These are phyloP conservation scores for Penicillium simplicissimum DNA, from an alignment of 495 filamentous ascomycete species.

Conservation along the genomic window DNA sequence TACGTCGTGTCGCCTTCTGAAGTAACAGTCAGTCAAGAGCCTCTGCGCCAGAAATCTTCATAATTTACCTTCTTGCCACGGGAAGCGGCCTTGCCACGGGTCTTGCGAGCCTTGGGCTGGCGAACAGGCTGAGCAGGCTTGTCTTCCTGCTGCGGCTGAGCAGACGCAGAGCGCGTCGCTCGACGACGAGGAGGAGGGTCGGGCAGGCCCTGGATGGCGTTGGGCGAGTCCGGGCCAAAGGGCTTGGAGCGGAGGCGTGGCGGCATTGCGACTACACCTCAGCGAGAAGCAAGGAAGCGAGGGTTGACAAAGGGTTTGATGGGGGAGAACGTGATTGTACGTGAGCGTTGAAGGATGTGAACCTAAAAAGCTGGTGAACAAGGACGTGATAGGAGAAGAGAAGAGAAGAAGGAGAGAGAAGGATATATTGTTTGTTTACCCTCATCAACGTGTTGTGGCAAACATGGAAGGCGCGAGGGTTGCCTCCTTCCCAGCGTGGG, in stretches of 20 bases:
- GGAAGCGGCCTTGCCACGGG: constrained; percentile 11
- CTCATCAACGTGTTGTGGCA: too few relatives aligned
- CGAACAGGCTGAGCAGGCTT: constrained; percentile 7
- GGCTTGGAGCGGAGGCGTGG: constrained; percentile 22
- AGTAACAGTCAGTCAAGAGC: constrained; percentile 2
- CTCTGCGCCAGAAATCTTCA: not conserved
- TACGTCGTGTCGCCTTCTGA: constrained; percentile 3
- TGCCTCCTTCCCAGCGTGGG: not conserved
- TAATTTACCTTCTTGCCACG: constrained; percentile 14
- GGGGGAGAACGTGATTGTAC: not conserved
- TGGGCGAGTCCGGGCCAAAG: constrained; percentile 13
- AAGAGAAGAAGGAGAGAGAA: not conserved
- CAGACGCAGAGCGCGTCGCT: constrained; percentile 23
- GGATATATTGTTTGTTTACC: constrained; percentile 2
- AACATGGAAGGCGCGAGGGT: not conserved
- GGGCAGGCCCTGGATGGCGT: constrained; percentile 5
- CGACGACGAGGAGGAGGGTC: constrained; percentile 22
- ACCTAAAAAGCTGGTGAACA: not conserved
- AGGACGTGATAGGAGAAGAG: constrained; percentile 5
- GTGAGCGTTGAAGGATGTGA: not conserved
- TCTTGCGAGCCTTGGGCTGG: constrained; percentile 7
- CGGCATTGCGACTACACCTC: constrained; percentile 10
- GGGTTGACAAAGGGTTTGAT: not conserved
- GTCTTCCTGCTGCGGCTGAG: constrained; percentile 20
- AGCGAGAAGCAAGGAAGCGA: not conserved